Evolutionary conservation across 2,329 filamentous ascomycete genomes (phyloP).

Genomic region (Diplocarpon mali): DNA sequence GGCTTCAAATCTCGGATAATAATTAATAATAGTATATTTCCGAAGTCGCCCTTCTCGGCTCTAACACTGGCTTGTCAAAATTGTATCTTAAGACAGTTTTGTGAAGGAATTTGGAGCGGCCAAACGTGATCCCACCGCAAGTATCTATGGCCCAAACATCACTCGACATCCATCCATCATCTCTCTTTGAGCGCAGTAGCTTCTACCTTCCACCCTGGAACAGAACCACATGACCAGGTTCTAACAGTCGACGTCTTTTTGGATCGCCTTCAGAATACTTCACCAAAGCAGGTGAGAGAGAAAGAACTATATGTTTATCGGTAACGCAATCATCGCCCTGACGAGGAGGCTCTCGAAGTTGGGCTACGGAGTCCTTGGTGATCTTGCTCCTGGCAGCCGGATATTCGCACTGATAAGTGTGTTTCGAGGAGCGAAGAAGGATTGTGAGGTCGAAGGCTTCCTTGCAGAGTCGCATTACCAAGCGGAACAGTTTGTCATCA

Average conservation of each 20-base stretch:
- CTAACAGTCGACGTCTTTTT: not conserved
- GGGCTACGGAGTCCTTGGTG: not conserved
- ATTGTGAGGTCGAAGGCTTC: not conserved
- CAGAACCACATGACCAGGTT: constrained; percentile 3
- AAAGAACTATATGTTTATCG: not conserved
- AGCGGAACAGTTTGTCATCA: not conserved
- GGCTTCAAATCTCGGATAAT: no score
- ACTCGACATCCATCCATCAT: not conserved
- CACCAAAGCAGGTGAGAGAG: not conserved
- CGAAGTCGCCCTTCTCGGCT: no score
- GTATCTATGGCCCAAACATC: no score
- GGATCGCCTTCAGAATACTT: constrained; percentile 1
- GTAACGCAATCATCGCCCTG: not conserved
- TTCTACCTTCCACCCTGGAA: not conserved
- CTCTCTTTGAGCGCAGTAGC: not conserved
- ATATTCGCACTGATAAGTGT: not conserved
- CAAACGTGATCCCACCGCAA: no score
- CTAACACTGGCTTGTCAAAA: no score
- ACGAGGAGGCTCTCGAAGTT: not conserved
- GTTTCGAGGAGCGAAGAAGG: not conserved
- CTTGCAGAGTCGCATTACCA: not conserved
- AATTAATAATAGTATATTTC: no score
- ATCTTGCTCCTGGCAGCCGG: not conserved
- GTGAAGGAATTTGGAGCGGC: no score
- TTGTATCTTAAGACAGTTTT: no score